Evolutionary conservation across 495 filamentous ascomycete species (phyloP).

Genomic region (Podospora tetraspora): DNA sequence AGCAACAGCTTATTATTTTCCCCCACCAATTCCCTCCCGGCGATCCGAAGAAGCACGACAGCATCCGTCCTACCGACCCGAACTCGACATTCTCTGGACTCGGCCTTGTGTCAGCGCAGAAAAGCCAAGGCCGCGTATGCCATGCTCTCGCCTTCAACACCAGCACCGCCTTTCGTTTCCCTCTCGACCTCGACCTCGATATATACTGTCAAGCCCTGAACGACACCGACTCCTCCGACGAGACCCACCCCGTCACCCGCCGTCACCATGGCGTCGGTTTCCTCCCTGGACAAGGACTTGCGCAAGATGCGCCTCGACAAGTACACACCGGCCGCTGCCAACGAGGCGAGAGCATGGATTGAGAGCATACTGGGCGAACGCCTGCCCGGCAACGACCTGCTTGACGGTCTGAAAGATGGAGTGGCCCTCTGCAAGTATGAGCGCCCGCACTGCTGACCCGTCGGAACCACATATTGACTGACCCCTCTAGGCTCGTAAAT

Average conservation of each 20-base stretch:
- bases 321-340: constrained; percentile 88
- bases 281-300: constrained; percentile 92
- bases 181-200: neutral
- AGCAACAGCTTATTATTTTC: neutral
- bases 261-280: constrained; percentile 78
- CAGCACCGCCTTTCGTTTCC: neutral
- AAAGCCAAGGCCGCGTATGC: constrained; percentile 3
- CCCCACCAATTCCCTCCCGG: neutral
- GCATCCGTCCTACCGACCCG: neutral
- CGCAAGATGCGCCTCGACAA: constrained; percentile 85
- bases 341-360: constrained; percentile 83
- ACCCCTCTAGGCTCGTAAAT: constrained; percentile 65
- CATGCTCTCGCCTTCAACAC: constrained; percentile 2
- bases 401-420: constrained; percentile 85
- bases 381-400: constrained; percentile 66
- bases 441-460: neutral
- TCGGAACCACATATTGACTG: neutral
- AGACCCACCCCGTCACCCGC: neutral
- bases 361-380: constrained; percentile 71
- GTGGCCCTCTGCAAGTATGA: constrained; percentile 84
- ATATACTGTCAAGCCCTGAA: neutral
- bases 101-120: neutral
- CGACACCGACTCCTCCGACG: neutral
- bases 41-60: neutral
- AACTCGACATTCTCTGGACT: neutral